A percentile compares a stretch with the other conserved stretches of the same genome.
Conservation (phyloP, 495 filamentous ascomycete genomes). For the Penicillium turbatum region DNA sequence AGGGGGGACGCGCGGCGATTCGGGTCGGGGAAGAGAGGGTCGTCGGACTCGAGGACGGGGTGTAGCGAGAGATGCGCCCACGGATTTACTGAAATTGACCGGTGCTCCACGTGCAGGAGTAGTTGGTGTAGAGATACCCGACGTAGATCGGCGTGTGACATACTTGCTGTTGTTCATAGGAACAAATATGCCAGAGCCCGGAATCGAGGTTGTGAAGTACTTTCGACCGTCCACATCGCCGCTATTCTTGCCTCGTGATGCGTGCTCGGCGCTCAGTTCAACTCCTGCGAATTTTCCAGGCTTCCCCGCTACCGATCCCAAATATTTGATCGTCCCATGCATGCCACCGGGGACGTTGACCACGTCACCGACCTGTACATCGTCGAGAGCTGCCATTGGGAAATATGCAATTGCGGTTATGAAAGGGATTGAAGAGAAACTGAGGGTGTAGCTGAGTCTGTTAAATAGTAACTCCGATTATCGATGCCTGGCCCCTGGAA, state of each 20-base stretch:
- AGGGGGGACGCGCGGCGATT: constrained; percentile 61
- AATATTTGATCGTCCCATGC: constrained; percentile 83
- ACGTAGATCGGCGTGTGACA: constrained; percentile 49
- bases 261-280: constrained; percentile 77
- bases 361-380: constrained; percentile 75
- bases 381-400: constrained; percentile 42
- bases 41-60: constrained; percentile 53
- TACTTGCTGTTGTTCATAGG: constrained; percentile 81
- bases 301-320: constrained; percentile 84
- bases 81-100: constrained; percentile 74
- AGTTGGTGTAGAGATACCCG: constrained; percentile 64
- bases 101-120: constrained; percentile 51
- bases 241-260: constrained; percentile 85
- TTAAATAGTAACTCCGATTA: constrained; percentile 8
- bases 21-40: constrained; percentile 78
- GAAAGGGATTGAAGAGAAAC: constrained; percentile 1
- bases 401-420: not conserved
- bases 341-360: constrained; percentile 96
- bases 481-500: constrained; percentile 3
- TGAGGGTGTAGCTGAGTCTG: not conserved
- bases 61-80: constrained; percentile 74
- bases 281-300: constrained; percentile 92
- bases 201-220: constrained; percentile 77
- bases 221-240: constrained; percentile 84
- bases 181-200: constrained; percentile 89